phyloP scores from a whole-genome alignment of 2,329 filamentous ascomycete species.

The Aureobasidium sp. region DNA sequence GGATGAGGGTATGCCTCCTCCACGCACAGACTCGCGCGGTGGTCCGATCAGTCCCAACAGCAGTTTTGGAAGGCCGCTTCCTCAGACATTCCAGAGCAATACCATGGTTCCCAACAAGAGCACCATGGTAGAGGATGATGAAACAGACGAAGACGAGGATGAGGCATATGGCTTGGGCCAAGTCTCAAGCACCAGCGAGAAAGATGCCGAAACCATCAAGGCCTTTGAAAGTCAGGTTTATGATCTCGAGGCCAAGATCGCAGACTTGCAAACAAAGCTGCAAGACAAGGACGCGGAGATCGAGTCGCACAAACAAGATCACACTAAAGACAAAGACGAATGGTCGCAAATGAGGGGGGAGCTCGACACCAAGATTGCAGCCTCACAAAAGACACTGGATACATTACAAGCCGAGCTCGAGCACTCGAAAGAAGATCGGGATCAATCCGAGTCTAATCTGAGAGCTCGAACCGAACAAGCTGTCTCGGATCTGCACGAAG shows the following conservation, averaged over 20 bases:
- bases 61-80: conserved; percentile 68
- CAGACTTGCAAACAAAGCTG: conserved; percentile 61
- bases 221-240: conserved; percentile 75
- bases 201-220: conserved; percentile 56
- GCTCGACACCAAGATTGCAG: conserved; percentile 40
- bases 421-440: conserved; percentile 49
- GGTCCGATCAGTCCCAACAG: conserved; percentile 26
- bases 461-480: conserved; percentile 19
- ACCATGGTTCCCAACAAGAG: conserved; percentile 97
- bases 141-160: conserved; percentile 60
- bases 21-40: conserved; percentile 32
- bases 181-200: conserved; percentile 23
- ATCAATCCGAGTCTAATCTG: conserved; percentile 18
- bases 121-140: conserved; percentile 93
- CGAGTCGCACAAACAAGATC: conserved; percentile 45
- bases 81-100: conserved; percentile 88
- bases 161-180: conserved; percentile 53
- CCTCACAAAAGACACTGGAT: conserved; percentile 18
- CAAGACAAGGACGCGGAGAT: conserved; percentile 67
- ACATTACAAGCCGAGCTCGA: conserved; percentile 35
- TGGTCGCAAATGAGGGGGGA: conserved; percentile 54
- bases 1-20: conserved; percentile 36
- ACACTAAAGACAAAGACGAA: conserved; percentile 22
- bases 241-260: conserved; percentile 66
- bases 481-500: conserved; percentile 15